Base-by-base conservation (phyloP, 345 rosid species). In the Crucihimalaya himalaica region DNA sequence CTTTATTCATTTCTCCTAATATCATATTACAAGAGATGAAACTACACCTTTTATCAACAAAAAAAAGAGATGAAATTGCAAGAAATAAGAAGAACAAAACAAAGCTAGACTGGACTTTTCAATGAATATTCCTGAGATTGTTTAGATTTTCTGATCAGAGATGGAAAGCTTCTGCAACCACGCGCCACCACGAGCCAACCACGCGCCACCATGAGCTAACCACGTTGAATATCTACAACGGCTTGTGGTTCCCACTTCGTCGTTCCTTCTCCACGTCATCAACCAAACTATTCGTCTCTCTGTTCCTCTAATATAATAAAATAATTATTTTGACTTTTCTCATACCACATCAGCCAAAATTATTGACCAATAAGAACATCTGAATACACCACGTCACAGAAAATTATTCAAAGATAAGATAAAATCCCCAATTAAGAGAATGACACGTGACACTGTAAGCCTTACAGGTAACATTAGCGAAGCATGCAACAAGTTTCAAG, bases 11-110 rank as follows among this genome's bases (percentile, higher is more conserved):
- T 32, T 31, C 57, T 65, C 55, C 42, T 29, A 40, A 61, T 51
- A 40, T 52, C 55, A 53, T 39, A 7, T 40, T 62, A 40, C 76
- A 62, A 62, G 54, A 62, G 9, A 61, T 28, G 40, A 71, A 19
- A 14, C 13, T 71, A 1, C 50, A 45, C 20, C 1, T 45, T 45
- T 45, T 45, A 45, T 16, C 11, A 45, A 16, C 0, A 16, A 45
- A n/a, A 5, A 43, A n/a, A 45, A 45, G 1, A n/a, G 20, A 42
- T 27, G 50, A 61, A 15, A 13, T 18, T 71, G 51, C 68, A 48
- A 59, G 19, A 58, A 13, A 47, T 11, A 16, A 34, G 67, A 32
- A 25, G 5, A 13, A 8, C 50, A 14, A 39, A 9, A 37, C 20
- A 50, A 39, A 37, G 75, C 39, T 39, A 23, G 1, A n/a, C 45